Percentiles rank a stretch among this genome's conserved stretches.
phyloP scores from a whole-genome alignment of 257 asterid genomes.

The Gynochthodes officinalis region DNA sequence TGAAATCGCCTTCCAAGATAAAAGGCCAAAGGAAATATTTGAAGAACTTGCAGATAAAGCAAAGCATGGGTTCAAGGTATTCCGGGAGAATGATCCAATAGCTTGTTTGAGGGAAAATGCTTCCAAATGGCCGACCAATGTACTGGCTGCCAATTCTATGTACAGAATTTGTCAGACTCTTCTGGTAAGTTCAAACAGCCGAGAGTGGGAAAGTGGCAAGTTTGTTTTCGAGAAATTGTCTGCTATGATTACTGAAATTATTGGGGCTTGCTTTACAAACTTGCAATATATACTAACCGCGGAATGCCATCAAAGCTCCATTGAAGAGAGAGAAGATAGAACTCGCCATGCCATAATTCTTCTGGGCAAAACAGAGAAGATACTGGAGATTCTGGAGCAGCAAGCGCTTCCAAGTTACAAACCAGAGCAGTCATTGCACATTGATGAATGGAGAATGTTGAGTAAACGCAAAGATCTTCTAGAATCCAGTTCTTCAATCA shows the following conservation, averaged over 20 bases:
- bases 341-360: slow-evolving; percentile 48
- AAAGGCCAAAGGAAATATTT: slow-evolving; percentile 38
- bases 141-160: slow-evolving; percentile 73
- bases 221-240: slow-evolving; percentile 38
- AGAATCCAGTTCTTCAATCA: slow-evolving; percentile 24
- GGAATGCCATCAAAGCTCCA: slow-evolving; percentile 50
- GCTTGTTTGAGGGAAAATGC: slow-evolving; percentile 38
- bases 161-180: slow-evolving; percentile 65
- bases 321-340: slow-evolving; percentile 46
- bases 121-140: slow-evolving; percentile 56
- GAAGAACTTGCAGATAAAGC: slow-evolving; percentile 51
- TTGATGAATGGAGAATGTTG: slow-evolving; percentile 52
- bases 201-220: slow-evolving; percentile 28
- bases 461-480: slow-evolving; percentile 31
- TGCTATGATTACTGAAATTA: slow-evolving; percentile 45
- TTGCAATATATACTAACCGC: slow-evolving; percentile 45
- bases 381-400: slow-evolving; percentile 55
- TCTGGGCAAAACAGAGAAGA: slow-evolving; percentile 55
- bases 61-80: slow-evolving; percentile 40
- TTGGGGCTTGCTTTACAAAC: slow-evolving; percentile 70
- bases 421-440: slow-evolving; percentile 36
- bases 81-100: slow-evolving; percentile 24
- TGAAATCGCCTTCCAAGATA: slow-evolving; percentile 28
- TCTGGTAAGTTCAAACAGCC: slow-evolving; percentile 31
- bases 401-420: slow-evolving; percentile 37